Conservation (phyloP, 2,329 filamentous ascomycete genomes). For the Grosmannia serpens region DNA sequence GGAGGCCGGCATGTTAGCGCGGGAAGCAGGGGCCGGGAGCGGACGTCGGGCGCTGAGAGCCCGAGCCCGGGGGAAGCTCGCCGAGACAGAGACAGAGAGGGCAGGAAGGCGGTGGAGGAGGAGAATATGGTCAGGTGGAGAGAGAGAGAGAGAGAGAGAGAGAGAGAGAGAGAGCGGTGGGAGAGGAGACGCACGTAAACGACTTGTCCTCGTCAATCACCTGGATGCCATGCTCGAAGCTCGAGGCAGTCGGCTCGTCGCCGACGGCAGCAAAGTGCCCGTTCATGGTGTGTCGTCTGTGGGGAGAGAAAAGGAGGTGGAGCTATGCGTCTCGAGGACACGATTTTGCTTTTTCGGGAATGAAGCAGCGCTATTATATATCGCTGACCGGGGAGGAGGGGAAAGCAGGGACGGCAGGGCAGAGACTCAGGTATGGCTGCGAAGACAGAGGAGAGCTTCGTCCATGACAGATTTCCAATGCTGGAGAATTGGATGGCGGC, state of each 20-base stretch:
- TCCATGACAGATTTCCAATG: neutral
- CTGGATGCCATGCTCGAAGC: constrained; percentile 90
- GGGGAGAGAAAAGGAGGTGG: neutral
- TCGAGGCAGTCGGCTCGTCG: constrained; percentile 48
- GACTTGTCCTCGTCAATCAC: constrained; percentile 93
- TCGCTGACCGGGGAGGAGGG: neutral
- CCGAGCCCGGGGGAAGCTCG: too few relatives aligned
- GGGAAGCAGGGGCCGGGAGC: too few relatives aligned
- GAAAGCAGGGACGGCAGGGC: neutral
- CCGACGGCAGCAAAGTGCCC: constrained; percentile 69
- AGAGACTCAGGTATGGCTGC: neutral
- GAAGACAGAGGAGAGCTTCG: neutral
- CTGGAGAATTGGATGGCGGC: neutral
- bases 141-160: too few relatives aligned
- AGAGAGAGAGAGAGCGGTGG: neutral
- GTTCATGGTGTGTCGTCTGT: constrained; percentile 45
- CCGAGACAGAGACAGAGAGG: too few relatives aligned
- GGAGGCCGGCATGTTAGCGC: neutral
- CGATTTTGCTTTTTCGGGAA: neutral
- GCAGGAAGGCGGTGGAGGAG: neutral
- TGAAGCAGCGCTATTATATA: neutral
- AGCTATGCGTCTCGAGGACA: neutral
- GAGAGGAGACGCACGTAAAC: constrained; percentile 63
- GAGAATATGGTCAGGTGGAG: too few relatives aligned
- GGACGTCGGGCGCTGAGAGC: too few relatives aligned